phyloP scores from a whole-genome alignment of 306 rosid genomes.

The Gleditsia sinensis region DNA sequence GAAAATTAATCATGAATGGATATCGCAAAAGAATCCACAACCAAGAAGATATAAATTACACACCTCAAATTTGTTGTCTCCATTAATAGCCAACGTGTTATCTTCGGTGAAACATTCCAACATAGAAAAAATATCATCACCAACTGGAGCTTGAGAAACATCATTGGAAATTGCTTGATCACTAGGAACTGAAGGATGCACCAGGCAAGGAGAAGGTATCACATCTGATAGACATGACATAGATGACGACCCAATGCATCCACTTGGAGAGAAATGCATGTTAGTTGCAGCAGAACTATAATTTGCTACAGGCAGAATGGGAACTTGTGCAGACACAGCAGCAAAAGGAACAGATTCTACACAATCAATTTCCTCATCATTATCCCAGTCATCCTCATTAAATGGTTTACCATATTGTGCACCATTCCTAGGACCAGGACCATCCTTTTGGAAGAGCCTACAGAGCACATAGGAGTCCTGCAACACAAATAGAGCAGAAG shows the following conservation, averaged over 20 bases:
- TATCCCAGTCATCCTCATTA: constrained; percentile 68
- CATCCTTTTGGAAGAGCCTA: constrained; percentile 61
- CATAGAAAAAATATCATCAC: constrained; percentile 26
- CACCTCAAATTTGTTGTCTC: constrained; percentile 41
- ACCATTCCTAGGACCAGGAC: constrained; percentile 70
- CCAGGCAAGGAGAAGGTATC: constrained; percentile 23
- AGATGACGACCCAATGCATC: constrained; percentile 24
- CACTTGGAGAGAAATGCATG: constrained; percentile 5
- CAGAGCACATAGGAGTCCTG: constrained; percentile 76
- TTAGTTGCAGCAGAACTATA: constrained; percentile 20
- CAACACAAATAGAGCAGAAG: constrained; percentile 27
- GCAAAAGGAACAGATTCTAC: constrained; percentile 22
- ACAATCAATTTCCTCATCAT: constrained; percentile 38
- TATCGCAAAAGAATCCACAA: not conserved
- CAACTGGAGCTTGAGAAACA: not conserved
- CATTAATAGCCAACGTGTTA: not conserved
- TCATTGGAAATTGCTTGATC: constrained; percentile 19
- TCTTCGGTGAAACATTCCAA: constrained; percentile 30
- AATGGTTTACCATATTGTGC: constrained; percentile 69
- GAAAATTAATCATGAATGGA: not conserved
- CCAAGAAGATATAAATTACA: constrained; percentile 3
- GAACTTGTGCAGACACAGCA: constrained; percentile 10
- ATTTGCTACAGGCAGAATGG: constrained; percentile 5
- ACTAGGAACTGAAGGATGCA: constrained; percentile 22
- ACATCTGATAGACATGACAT: constrained; percentile 44